phyloP scores from a whole-genome alignment of 257 asterid species.

The Thymus quinquecostatus region DNA sequence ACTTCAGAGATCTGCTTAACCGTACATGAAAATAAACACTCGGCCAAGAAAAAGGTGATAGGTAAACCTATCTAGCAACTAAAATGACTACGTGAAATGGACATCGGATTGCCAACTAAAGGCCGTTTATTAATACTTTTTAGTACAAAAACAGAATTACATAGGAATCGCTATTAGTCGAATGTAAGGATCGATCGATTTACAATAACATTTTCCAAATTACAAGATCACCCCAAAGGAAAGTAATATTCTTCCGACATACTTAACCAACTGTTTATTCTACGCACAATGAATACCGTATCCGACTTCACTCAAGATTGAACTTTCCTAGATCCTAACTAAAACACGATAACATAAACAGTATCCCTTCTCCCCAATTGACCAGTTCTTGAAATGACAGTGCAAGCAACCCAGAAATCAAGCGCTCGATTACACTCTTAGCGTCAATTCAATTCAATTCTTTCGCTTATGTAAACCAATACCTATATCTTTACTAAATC shows the following conservation, averaged over 20 bases:
- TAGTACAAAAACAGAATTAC: neutral
- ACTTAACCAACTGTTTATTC: neutral
- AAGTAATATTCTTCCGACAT: neutral
- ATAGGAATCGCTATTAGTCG: neutral
- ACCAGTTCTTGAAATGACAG: neutral
- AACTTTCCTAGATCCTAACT: neutral
- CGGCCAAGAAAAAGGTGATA: neutral
- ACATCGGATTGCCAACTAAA: neutral
- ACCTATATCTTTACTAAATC: slow-evolving; percentile 15
- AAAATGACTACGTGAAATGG: slow-evolving; percentile 2
- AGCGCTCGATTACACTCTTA: slow-evolving; percentile 5
- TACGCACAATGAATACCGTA: slow-evolving; percentile 2
- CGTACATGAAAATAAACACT: neutral
- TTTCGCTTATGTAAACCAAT: slow-evolving; percentile 13
- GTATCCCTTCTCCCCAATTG: neutral
- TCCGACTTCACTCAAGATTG: slow-evolving; percentile 8
- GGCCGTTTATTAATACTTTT: neutral
- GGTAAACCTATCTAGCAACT: slow-evolving; percentile 28
- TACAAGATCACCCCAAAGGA: slow-evolving; percentile 5
- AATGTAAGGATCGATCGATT: neutral
- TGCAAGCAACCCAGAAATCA: neutral
- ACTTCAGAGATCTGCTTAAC: neutral
- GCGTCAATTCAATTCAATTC: slow-evolving; percentile 17
- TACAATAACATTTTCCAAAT: neutral
- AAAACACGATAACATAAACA: neutral